A percentile compares a stretch with the other conserved stretches of the same genome.
Conservation (phyloP, 2,329 filamentous ascomycete species). For the Lomentospora prolificans region DNA sequence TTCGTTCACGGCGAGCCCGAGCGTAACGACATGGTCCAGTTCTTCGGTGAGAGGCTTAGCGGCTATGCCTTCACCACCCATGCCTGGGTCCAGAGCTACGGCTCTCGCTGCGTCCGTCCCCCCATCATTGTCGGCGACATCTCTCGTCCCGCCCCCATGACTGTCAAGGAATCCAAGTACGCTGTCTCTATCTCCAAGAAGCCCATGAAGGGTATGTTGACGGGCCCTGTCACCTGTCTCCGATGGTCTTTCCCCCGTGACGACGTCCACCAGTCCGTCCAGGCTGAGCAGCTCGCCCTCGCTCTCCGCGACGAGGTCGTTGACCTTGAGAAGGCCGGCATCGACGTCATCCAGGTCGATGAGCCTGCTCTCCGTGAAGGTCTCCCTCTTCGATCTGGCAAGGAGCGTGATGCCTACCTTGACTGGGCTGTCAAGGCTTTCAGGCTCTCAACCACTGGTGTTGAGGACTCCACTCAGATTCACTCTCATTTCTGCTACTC, state of each 20-base stretch:
- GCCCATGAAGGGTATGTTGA: constrained; percentile 99
- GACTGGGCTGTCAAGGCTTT: constrained; percentile 97
- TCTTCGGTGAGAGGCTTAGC: constrained; percentile 95
- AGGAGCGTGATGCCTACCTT: constrained; percentile 94
- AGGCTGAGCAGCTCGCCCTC: constrained; percentile 96
- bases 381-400: constrained; percentile 88
- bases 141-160: constrained; percentile 94
- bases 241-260: constrained; percentile 99
- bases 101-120: constrained; percentile 94
- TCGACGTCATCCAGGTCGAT: constrained; percentile 98
- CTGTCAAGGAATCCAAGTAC: constrained; percentile 99
- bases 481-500: constrained; percentile 99
- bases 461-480: constrained; percentile 94
- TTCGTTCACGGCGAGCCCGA: constrained; percentile 98
- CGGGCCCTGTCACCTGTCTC: constrained; percentile 95
- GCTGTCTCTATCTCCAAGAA: constrained; percentile 92
- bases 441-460: constrained; percentile 88
- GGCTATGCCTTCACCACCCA: constrained; percentile 99
- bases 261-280: constrained; percentile 96
- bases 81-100: constrained; percentile 98
- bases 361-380: constrained; percentile 98
- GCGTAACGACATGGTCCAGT: constrained; percentile 99
- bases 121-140: constrained; percentile 99
- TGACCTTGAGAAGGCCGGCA: constrained; percentile 92
- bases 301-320: constrained; percentile 97